A percentile compares a stretch with the other conserved stretches of the same genome.
These are phyloP conservation scores for Phytophthora constricta DNA, from an alignment of 352 stramenopile genomes.

Conservation along the genomic window DNA sequence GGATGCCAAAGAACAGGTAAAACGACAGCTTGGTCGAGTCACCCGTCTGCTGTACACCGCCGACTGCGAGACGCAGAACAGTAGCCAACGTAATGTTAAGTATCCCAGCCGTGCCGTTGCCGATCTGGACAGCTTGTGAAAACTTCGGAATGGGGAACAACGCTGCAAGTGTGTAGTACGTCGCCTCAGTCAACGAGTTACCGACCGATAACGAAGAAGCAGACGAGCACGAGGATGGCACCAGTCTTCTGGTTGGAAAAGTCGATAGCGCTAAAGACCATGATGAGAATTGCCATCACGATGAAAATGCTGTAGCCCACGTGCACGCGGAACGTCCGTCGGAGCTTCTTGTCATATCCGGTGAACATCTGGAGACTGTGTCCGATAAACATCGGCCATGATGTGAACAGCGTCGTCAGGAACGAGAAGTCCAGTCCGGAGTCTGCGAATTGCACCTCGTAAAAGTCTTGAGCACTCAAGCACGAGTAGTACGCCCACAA, in stretches of 20 bases:
- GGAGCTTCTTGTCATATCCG: constrained; percentile 51
- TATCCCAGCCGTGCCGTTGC: constrained; percentile 46
- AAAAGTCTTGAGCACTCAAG: constrained; percentile 61
- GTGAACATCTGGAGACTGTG: constrained; percentile 52
- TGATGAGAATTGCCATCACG: constrained; percentile 43
- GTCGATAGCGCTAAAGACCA: constrained; percentile 47
- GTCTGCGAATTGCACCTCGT: constrained; percentile 43
- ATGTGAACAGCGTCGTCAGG: constrained; percentile 50
- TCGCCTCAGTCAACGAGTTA: constrained; percentile 58
- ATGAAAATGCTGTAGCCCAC: constrained; percentile 48
- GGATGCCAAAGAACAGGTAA: constrained; percentile 57
- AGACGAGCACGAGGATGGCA: constrained; percentile 48
- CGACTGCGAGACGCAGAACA: constrained; percentile 49
- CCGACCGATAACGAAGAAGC: constrained; percentile 46
- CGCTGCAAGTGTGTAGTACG: constrained; percentile 53
- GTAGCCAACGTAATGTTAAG: constrained; percentile 56
- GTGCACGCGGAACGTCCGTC: constrained; percentile 35
- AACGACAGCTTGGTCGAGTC: constrained; percentile 37
- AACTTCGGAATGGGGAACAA: constrained; percentile 63
- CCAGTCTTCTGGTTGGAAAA: constrained; percentile 46
- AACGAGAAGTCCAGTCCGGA: constrained; percentile 58
- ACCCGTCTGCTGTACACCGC: constrained; percentile 39
- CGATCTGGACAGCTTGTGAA: constrained; percentile 63
- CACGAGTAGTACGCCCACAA: constrained; percentile 72
- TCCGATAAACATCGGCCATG: constrained; percentile 53